Evolutionary conservation across 768 basidiomycete species (phyloP).

Genomic region (Suillus weaverae): DNA sequence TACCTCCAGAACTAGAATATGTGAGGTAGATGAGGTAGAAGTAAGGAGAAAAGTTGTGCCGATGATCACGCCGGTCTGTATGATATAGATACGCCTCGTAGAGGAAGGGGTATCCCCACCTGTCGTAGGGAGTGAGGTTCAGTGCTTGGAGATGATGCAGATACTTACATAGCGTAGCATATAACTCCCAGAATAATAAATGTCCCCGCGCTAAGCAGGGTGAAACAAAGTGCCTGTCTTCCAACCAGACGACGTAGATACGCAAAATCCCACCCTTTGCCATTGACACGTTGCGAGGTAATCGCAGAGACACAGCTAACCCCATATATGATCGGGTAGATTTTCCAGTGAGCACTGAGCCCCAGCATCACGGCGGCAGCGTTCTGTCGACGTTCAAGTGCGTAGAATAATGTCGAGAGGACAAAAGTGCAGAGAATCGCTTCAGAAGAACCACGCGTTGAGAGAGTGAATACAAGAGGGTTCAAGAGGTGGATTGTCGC

Average conservation of each 20-base stretch:
- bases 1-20: conserved; percentile 48
- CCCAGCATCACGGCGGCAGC: conserved; percentile 74
- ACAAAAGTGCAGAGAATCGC: conserved; percentile 81
- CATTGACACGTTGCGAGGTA: conserved; percentile 21
- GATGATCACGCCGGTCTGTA: conserved; percentile 85
- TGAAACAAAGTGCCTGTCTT: conserved; percentile 60
- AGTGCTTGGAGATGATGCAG: conserved; percentile 5
- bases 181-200: conserved; percentile 59
- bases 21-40: conserved; percentile 94
- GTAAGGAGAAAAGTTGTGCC: conserved; percentile 98
- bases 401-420: conserved; percentile 62
- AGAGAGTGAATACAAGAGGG: conserved; percentile 93
- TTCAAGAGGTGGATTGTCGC: conserved; percentile 82
- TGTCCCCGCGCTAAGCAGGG: conserved; percentile 62
- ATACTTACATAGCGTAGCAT: conserved; percentile 76
- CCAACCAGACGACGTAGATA: conserved; percentile 48
- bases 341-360: conserved; percentile 92
- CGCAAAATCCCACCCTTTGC: conserved; percentile 20
- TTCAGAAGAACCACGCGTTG: conserved; percentile 95
- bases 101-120: conserved; percentile 94
- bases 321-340: conserved; percentile 92
- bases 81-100: conserved; percentile 94
- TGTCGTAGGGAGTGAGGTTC: conserved; percentile 32
- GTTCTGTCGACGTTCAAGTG: conserved; percentile 59
- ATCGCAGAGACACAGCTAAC: conserved; percentile 57